Base-by-base conservation (phyloP, 202 grass and related monocot genomes). In the Zoysia matrella region DNA sequence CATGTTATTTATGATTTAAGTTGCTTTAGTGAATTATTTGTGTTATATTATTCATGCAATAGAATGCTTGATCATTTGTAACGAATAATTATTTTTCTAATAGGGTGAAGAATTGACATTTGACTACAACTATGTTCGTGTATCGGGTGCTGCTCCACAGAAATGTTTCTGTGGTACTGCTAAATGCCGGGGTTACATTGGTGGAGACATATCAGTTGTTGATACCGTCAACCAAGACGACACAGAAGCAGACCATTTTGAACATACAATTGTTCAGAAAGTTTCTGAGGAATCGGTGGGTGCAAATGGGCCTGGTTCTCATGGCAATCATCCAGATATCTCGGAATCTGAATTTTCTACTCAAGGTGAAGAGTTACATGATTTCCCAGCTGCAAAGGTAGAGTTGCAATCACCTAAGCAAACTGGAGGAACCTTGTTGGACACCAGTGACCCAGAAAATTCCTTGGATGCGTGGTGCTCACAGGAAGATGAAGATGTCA, bases 81-180 rank as follows among this genome's bases (percentile, higher is more conserved):
- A 73, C 46, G 6, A 43, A 67, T 79, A 66, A 73, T 54, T 80
- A 75, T 40, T 83, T 77, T 55, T 67, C 6, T 77, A 56, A 30
- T 83, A 99, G 97, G 93, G 86, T 75, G 93, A 99, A 96, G 97
- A 99, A 87, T 78, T 99, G 30, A 99, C 97, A 42, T 99, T 99
- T 79, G 93, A 99, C 84, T 99, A 99, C 79, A 99, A 99, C 70
- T 99, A 99, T 60, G 97, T 96, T 57, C 86, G 93, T 61, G 93
- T 99, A 79, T 89, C 92, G 87, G 93, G 97, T 87, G 97, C 97
- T 71, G 97, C 97, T 73, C 91, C 97, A 51, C 94, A 99, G 81
- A 97, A 92, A 79, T 99, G 97, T 74, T 91, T 92, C 69, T 99
- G 97, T 50, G 88, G 97, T 61, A 88, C 93, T 42, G 52, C 77